A percentile compares a stretch with the other conserved stretches of the same genome.
phyloP scores from a whole-genome alignment of 2,329 filamentous ascomycete species.

The Aspergillus pseudoviridinutans region DNA sequence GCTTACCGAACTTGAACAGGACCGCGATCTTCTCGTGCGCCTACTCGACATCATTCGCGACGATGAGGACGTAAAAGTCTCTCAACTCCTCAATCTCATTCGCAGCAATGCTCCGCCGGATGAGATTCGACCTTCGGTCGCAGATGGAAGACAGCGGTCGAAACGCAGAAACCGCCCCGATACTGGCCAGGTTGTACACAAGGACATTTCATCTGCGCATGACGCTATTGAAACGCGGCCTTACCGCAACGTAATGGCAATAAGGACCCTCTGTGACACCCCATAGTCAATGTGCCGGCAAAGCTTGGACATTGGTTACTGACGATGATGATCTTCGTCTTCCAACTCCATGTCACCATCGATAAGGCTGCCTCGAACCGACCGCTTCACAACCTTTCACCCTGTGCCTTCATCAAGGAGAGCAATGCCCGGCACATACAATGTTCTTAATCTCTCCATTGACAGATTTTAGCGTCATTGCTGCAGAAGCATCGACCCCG shows the following conservation, averaged over 20 bases:
- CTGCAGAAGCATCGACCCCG: no score
- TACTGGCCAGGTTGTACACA: not conserved
- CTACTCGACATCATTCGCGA: constrained; percentile 19
- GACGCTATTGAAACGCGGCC: not conserved
- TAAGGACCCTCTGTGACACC: constrained; percentile 12
- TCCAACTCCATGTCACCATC: constrained; percentile 26
- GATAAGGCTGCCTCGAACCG: not conserved
- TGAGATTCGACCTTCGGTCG: constrained; percentile 16
- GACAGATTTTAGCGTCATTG: not conserved
- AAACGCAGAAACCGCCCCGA: not conserved
- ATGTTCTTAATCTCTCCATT: not conserved
- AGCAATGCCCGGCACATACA: not conserved
- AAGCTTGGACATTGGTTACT: constrained; percentile 30
- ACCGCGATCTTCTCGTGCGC: constrained; percentile 16
- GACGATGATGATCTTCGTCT: constrained; percentile 27
- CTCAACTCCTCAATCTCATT: constrained; percentile 20
- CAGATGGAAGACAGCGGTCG: not conserved
- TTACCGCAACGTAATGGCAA: not conserved
- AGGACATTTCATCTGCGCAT: not conserved
- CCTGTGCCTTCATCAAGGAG: not conserved
- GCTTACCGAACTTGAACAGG: constrained; percentile 19
- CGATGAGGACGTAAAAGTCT: constrained; percentile 6
- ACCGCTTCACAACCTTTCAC: not conserved
- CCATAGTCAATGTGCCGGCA: constrained; percentile 14
- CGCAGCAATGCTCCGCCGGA: constrained; percentile 21